Evolutionary conservation across 2,329 filamentous ascomycete species (phyloP).

Genomic region (Pseudocercospora fijiensis): DNA sequence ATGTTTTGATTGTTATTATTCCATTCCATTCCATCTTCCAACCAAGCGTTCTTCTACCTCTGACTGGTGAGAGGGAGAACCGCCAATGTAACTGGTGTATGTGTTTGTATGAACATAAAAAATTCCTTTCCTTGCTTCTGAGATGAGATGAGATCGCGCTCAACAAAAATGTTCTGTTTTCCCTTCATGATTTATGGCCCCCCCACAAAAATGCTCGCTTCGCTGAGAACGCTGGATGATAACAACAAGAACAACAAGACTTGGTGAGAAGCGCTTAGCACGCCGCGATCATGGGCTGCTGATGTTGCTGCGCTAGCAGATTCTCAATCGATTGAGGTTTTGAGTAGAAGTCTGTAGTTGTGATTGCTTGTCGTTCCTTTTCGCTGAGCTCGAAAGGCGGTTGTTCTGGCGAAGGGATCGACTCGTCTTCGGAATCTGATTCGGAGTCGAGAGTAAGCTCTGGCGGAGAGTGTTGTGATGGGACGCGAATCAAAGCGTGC

Average conservation of each 20-base stretch:
- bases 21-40: neutral
- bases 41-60: constrained; percentile 10
- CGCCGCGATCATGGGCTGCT: constrained; percentile 43
- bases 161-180: constrained; percentile 19
- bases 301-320: constrained; percentile 41
- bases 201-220: no score
- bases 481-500: constrained; percentile 46
- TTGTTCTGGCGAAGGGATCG: constrained; percentile 48
- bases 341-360: constrained; percentile 47
- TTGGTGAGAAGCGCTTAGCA: constrained; percentile 36
- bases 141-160: constrained; percentile 27
- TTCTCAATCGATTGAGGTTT: constrained; percentile 36
- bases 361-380: constrained; percentile 47
- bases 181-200: constrained; percentile 16
- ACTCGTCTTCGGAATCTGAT: constrained; percentile 47
- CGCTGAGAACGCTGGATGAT: constrained; percentile 29
- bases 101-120: neutral
- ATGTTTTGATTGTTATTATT: neutral
- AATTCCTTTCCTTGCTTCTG: constrained; percentile 8
- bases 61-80: constrained; percentile 6
- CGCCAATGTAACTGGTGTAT: neutral
- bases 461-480: constrained; percentile 47
- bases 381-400: constrained; percentile 47
- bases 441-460: constrained; percentile 52
- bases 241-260: constrained; percentile 21